A percentile compares a stretch with the other conserved stretches of the same genome.
These are phyloP conservation scores for Cladosporium sp. DNA, from an alignment of 2,329 filamentous ascomycete species.

Conservation along the genomic window DNA sequence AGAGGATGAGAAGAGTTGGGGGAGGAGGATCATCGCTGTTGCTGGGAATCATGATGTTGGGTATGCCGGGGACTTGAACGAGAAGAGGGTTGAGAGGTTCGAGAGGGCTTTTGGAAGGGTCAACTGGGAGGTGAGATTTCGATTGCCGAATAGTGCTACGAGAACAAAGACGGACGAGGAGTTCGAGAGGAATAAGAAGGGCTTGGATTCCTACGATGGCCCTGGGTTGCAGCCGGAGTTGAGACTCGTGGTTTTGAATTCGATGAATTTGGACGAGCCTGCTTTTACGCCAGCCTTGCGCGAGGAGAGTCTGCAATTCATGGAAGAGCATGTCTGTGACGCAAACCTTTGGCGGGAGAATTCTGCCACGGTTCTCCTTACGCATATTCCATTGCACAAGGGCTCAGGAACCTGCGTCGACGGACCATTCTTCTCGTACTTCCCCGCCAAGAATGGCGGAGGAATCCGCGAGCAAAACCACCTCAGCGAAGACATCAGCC, in stretches of 20 bases:
- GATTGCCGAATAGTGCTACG: constrained; percentile 29
- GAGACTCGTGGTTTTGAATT: constrained; percentile 81
- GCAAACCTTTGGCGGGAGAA: constrained; percentile 21
- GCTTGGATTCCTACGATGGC: constrained; percentile 2
- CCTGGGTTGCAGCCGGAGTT: constrained; percentile 55
- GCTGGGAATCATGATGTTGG: constrained; percentile 96
- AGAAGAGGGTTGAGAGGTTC: constrained; percentile 72
- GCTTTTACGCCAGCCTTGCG: constrained; percentile 65
- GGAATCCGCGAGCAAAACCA: constrained; percentile 89
- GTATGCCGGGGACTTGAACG: constrained; percentile 85
- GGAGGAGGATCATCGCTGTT: constrained; percentile 75
- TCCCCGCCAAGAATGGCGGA: constrained; percentile 57
- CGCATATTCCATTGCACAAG: constrained; percentile 90
- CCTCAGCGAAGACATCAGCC: constrained; percentile 66
- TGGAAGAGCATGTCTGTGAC: constrained; percentile 48
- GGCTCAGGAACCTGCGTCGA: constrained; percentile 77
- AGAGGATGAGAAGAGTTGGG: constrained; percentile 55
- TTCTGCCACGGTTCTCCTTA: constrained; percentile 78
- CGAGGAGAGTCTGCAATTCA: constrained; percentile 70
- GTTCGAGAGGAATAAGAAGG: not conserved
- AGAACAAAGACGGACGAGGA: constrained; percentile 13
- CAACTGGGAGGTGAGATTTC: constrained; percentile 82
- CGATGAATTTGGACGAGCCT: constrained; percentile 88
- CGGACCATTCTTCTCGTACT: constrained; percentile 76
- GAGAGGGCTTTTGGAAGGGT: constrained; percentile 79